Conservation (phyloP, 768 basidiomycete species). For the Cubamyces sp. region DNA sequence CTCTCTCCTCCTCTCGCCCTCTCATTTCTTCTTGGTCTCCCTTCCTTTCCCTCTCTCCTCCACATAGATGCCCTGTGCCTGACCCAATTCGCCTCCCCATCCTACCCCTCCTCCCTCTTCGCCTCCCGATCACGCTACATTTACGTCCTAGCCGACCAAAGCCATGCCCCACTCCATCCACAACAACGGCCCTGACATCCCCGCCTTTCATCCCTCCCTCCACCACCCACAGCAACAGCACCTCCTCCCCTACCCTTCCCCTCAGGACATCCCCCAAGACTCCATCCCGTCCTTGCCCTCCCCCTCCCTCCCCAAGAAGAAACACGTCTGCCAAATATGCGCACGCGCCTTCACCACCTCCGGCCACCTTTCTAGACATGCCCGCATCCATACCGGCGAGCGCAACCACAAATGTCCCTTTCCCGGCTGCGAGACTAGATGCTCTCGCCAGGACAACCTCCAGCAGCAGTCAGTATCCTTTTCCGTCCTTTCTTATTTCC, state of each 20-base stretch:
- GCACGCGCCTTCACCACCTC: constrained; percentile 83
- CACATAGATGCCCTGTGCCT: not conserved
- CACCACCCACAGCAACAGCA: constrained; percentile 7
- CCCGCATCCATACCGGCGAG: constrained; percentile 91
- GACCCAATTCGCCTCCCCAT: not conserved
- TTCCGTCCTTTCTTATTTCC: not conserved
- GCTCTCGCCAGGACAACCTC: constrained; percentile 89
- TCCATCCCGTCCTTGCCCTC: not conserved
- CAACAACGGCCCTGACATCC: not conserved
- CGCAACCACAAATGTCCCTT: constrained; percentile 93
- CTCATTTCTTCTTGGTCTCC: too few relatives aligned
- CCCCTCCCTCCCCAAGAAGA: constrained; percentile 30
- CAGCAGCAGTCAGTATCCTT: constrained; percentile 55
- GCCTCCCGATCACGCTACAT: constrained; percentile 14
- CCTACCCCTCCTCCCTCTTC: not conserved
- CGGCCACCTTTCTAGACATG: constrained; percentile 86
- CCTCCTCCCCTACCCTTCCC: constrained; percentile 4
- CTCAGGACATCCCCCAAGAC: not conserved
- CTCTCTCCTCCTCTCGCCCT: too few relatives aligned
- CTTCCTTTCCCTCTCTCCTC: not conserved
- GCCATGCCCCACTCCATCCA: constrained; percentile 8
- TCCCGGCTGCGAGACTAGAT: constrained; percentile 92
- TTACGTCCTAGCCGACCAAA: constrained; percentile 20
- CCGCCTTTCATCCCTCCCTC: constrained; percentile 4
- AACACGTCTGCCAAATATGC: constrained; percentile 72